Evolutionary conservation across 2,329 filamentous ascomycete species (phyloP), one percentile per base, ranked within the genome.

Genomic region (Claviceps quebecensis): DNA sequence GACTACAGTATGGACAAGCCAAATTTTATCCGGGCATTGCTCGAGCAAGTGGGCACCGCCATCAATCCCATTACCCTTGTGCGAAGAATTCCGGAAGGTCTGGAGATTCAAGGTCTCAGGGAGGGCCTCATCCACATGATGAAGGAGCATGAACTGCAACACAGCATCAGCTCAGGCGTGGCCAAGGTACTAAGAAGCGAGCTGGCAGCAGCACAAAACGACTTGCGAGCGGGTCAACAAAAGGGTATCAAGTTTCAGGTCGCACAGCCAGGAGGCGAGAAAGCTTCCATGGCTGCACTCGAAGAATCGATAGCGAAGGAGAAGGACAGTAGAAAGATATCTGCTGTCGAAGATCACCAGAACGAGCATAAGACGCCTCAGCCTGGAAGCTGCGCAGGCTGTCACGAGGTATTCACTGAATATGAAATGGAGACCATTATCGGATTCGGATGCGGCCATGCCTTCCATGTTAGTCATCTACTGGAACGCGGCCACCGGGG

Each of bases 1-100:
- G 82, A 91, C 59, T 97, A 97, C 66, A 91, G 86, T 54, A 97
- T 98, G 93, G 89, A 96, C 69, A 95, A 96, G 63, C 93, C 93
- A 1, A 81, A 81, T 41, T 98, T 98, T 69, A 97, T 98, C 58
- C 84, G 87, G 13, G 90, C 87, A 0, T 72, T 98, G 3, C 78
- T 98, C 0, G 88, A 95, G 61, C 88, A 97, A 69, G 91, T 95
- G 1, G 93, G 93, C 38, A 97, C 90, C 1, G 81, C 88, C 1
- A 93, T 98, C 61, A 84, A 97, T 61, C 93, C 93, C 0, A 91
- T 97, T 55, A 86, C 84, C 16, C 78, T 98, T 3, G 87, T 98
- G 5, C 78, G 86, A 14, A 81, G 90, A 5, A 98, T 98, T 29
- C 93, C 93, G 0, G 88, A 94, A 61, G 90, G 93, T 0, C 74